Base-by-base conservation (phyloP, 2,329 filamentous ascomycete species). In the Emergomyces orientalis region DNA sequence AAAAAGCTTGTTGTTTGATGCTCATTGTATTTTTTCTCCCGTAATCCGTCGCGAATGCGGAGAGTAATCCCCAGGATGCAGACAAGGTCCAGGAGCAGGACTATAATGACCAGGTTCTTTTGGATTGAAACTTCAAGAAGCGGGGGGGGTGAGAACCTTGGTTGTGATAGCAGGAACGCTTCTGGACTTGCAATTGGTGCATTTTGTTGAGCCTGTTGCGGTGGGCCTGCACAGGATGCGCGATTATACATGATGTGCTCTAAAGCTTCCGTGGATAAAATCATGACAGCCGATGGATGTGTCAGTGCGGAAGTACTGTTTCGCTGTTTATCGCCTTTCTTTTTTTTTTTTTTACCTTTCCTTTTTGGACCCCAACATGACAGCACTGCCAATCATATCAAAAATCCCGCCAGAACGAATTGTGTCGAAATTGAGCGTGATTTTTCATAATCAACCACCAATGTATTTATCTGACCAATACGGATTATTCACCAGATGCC, bases 1-100 rank as follows among this genome's bases (percentile, higher is more conserved):
- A 56, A 56, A 56, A 56, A 56, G 52, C 52, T 56, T 56, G 52
- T 22, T 39, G 32, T 56, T 56, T 56, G 19, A 25, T 37, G 34
- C n/a, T 39, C 11, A 34, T 32, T 32, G 8, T 34, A 34, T 6
- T 11, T 54, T 14, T 17, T 34, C 30, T n/a, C 9, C 27, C 9
- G 51, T 34, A 51, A 54, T 19, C 30, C 30, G 8, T 54, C 27
- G 51, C 27, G 25, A 32, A 32, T 54, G 51, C 27, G 51, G 30
- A 54, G 25, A 54, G 51, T n/a, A 54, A 32, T 54, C 19, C 47
- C 25, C 14, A 30, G 49, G 2, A 32, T 32, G 9, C 25, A 6
- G 6, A 22, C 22, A 22, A 49, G 19, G 19, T 49, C n/a, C 19
- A 49, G n/a, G 45, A 2, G 39, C 11, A 41, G 39, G 39, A 17